Evolutionary conservation across 1,139 yeast species (phyloP).

Genomic region (Kodamaea sp.): DNA sequence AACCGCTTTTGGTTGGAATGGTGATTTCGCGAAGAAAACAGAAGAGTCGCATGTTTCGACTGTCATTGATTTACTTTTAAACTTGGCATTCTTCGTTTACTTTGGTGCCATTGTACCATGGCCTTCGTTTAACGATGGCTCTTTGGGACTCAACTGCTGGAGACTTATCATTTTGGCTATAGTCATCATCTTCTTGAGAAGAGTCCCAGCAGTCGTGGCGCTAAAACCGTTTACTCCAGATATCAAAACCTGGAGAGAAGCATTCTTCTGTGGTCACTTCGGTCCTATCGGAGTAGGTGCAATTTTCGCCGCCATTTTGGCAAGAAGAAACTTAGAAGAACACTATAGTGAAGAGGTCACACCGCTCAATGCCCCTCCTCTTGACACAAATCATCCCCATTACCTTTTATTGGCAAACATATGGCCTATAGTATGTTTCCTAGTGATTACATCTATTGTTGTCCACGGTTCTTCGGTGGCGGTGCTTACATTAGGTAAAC

Average conservation of each 20-base stretch:
- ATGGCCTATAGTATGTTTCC: conserved; percentile 90
- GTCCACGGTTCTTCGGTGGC: conserved; percentile 98
- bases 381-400: conserved; percentile 48
- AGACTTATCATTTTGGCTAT: conserved; percentile 77
- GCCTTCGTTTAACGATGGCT: conserved; percentile 71
- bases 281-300: conserved; percentile 99
- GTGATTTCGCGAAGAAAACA: conserved; percentile 84
- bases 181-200: conserved; percentile 78
- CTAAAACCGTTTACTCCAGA: conserved; percentile 88
- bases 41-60: conserved; percentile 93
- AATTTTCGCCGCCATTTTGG: conserved; percentile 82
- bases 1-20: conserved; percentile 95
- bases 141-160: conserved; percentile 79
- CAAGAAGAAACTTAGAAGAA: conserved; percentile 75
- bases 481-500: conserved; percentile 83
- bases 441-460: conserved; percentile 81
- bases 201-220: conserved; percentile 84
- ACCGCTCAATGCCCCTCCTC: conserved; percentile 58
- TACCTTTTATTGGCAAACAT: conserved; percentile 71
- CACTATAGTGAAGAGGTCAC: conserved; percentile 58
- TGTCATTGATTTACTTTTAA: conserved; percentile 80
- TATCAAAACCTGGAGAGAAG: conserved; percentile 92
- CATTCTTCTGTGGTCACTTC: conserved; percentile 93
- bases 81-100: conserved; percentile 87
- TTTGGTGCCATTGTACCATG: conserved; percentile 96